Percentiles rank a stretch among this genome's conserved stretches.
phyloP scores from a whole-genome alignment of 139 green algal genomes.

The Picochlorum sp. region DNA sequence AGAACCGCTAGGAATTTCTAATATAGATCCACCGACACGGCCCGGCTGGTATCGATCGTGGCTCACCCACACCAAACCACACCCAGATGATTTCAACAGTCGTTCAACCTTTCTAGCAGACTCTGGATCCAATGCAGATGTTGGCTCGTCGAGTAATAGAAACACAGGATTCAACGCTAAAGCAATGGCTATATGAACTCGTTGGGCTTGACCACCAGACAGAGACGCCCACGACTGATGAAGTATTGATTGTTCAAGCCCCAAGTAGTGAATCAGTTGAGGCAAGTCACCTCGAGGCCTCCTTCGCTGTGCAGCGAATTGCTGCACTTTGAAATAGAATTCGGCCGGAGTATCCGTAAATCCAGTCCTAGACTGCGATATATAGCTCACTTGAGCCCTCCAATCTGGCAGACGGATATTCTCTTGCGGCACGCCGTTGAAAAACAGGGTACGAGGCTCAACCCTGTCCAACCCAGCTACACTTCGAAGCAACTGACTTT shows the following conservation, averaged over 20 bases:
- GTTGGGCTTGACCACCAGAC: constrained; percentile 75
- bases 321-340: constrained; percentile 61
- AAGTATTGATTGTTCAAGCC: constrained; percentile 59
- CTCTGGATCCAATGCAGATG: constrained; percentile 55
- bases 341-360: constrained; percentile 62
- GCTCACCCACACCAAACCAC: constrained; percentile 66
- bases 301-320: constrained; percentile 35
- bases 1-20: constrained; percentile 58
- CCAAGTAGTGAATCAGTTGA: constrained; percentile 52
- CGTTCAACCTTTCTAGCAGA: constrained; percentile 46
- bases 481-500: constrained; percentile 62
- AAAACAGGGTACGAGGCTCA: constrained; percentile 9
- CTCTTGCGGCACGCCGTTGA: constrained; percentile 29
- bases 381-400: constrained; percentile 52
- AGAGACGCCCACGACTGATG: constrained; percentile 68
- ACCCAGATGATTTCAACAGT: constrained; percentile 45
- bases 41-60: constrained; percentile 65
- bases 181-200: constrained; percentile 60
- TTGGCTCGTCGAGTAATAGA: constrained; percentile 83
- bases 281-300: constrained; percentile 56
- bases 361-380: constrained; percentile 45
- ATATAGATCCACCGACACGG: constrained; percentile 54
- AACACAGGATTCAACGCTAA: constrained; percentile 64
- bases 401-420: constrained; percentile 38
- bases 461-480: constrained; percentile 57